These are phyloP conservation scores for Verticillium isaacii DNA, from an alignment of 2,329 filamentous ascomycete genomes.

Conservation along the genomic window DNA sequence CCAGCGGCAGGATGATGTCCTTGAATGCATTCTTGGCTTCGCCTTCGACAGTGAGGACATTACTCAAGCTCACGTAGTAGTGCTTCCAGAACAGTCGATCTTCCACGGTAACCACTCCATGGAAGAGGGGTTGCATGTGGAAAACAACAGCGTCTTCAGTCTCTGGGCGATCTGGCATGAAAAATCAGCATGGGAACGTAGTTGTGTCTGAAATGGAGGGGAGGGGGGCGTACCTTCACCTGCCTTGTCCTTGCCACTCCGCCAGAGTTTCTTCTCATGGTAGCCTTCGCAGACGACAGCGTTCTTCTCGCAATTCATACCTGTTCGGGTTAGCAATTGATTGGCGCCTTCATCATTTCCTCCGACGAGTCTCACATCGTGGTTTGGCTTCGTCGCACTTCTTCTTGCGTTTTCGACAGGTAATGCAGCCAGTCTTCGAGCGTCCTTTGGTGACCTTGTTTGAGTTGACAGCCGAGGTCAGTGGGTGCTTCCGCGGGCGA, in stretches of 20 bases:
- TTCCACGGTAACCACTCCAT: slow-evolving; percentile 74
- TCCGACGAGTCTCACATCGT: slow-evolving; percentile 46
- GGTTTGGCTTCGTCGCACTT: slow-evolving; percentile 68
- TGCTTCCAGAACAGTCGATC: slow-evolving; percentile 80
- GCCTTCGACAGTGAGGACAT: slow-evolving; percentile 75
- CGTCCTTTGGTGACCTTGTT: slow-evolving; percentile 74
- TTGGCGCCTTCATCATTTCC: neutral
- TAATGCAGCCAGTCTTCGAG: slow-evolving; percentile 65
- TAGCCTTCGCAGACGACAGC: slow-evolving; percentile 89
- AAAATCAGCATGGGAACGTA: neutral
- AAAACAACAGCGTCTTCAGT: slow-evolving; percentile 28
- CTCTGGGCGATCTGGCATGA: slow-evolving; percentile 1
- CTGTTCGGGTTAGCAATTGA: slow-evolving; percentile 31
- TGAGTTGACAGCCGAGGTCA: slow-evolving; percentile 50
- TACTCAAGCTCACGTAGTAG: slow-evolving; percentile 74
- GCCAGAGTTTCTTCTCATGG: slow-evolving; percentile 81
- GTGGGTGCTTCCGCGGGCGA: slow-evolving; percentile 75
- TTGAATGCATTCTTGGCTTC: slow-evolving; percentile 82
- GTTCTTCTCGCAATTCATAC: slow-evolving; percentile 89
- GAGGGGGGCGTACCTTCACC: slow-evolving; percentile 53
- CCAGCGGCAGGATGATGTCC: slow-evolving; percentile 77
- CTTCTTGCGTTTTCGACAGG: slow-evolving; percentile 65
- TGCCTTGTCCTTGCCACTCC: slow-evolving; percentile 72
- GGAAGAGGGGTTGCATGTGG: slow-evolving; percentile 63
- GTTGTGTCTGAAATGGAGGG: neutral